phyloP scores from a whole-genome alignment of 352 stramenopile genomes.

The Globisporangium radiosum region DNA sequence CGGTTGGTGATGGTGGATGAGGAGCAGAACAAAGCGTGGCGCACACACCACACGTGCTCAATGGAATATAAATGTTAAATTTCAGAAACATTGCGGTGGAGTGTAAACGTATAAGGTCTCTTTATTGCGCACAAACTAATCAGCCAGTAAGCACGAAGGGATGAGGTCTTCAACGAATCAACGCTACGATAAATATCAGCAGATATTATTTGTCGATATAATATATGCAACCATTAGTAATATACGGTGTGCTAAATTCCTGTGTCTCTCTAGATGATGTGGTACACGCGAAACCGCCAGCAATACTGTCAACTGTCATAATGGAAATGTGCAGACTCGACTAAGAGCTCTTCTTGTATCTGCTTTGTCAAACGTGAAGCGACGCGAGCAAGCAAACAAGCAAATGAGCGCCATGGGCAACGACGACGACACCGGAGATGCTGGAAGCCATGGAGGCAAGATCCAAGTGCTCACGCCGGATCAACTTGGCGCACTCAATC shows the following conservation, averaged over 20 bases:
- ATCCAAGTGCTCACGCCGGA: conserved; percentile 56
- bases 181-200: no score
- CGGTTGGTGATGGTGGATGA: background rate
- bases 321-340: background rate
- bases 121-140: no score
- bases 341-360: background rate
- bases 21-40: background rate
- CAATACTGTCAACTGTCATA: background rate
- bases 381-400: background rate
- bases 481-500: conserved; percentile 59
- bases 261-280: no score
- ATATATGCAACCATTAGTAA: no score
- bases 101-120: no score
- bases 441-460: conserved; percentile 22
- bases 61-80: no score
- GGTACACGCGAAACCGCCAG: no score
- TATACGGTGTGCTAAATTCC: no score
- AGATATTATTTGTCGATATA: no score
- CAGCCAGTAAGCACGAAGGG: no score
- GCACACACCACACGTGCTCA: background rate
- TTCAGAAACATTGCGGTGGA: no score
- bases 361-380: background rate
- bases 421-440: background rate
- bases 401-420: background rate
- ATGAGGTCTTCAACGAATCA: no score